These are phyloP conservation scores for Protomyces inundatus DNA, from an alignment of 1,139 yeast species.

Conservation along the genomic window DNA sequence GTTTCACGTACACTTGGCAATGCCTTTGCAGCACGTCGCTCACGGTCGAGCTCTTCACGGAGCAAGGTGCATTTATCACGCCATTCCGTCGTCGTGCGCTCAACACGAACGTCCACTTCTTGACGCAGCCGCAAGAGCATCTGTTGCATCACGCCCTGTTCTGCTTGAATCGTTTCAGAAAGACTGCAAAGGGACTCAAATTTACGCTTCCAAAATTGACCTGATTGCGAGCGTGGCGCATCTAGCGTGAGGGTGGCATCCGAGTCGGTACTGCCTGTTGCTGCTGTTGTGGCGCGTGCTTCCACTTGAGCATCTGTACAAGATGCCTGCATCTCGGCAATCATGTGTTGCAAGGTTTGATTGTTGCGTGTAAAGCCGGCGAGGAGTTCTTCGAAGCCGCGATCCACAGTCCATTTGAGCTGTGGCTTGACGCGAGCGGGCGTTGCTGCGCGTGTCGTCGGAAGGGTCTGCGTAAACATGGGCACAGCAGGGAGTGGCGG, in stretches of 20 bases:
- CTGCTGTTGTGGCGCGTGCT: neutral
- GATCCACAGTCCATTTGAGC: slow-evolving; percentile 8
- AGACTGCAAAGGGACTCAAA: slow-evolving; percentile 2
- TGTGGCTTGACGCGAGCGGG: neutral
- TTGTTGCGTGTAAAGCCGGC: slow-evolving; percentile 5
- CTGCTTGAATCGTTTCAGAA: neutral
- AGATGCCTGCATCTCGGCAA: slow-evolving; percentile 20
- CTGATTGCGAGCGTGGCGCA: slow-evolving; percentile 18
- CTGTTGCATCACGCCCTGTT: slow-evolving; percentile 15
- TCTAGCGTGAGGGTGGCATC: slow-evolving; percentile 9
- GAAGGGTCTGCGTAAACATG: no score
- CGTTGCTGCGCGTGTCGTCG: neutral
- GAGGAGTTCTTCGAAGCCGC: slow-evolving; percentile 17
- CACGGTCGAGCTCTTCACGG: slow-evolving; percentile 12
- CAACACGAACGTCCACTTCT: neutral
- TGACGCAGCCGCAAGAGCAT: neutral
- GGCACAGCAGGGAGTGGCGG: neutral
- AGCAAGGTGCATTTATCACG: slow-evolving; percentile 2
- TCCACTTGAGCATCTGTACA: slow-evolving; percentile 8
- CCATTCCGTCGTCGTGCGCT: neutral
- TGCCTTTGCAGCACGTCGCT: neutral
- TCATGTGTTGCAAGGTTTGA: slow-evolving; percentile 1
- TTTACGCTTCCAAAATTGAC: slow-evolving; percentile 21
- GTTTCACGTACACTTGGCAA: neutral
- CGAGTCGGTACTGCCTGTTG: neutral